Base-by-base conservation (phyloP, 192 early-diverging fungal genomes). In the Backusella tarrabulga region DNA sequence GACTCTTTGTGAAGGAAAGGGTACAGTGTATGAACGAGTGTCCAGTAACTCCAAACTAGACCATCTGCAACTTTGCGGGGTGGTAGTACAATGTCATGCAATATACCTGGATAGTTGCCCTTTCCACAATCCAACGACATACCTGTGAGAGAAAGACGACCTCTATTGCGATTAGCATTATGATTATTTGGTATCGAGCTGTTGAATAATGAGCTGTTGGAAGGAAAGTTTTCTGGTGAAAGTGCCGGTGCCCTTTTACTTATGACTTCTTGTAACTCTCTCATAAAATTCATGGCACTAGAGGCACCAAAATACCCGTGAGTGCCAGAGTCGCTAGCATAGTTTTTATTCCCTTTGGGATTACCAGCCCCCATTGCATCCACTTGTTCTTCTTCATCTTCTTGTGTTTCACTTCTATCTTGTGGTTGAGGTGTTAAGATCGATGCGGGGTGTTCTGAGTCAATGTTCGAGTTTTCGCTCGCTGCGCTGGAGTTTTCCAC, bases 1-100 rank as follows among this genome's bases (percentile, higher is more conserved):
- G 72, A 74, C 21, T 41, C 42, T 36, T 74, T 74, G 50, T 74
- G 72, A 3, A 74, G 72, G 60, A 74, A 74, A 34, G 72, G 72
- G 52, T 74, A 74, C n/a, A 74, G n/a, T 54, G 72, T 74, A 54
- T 74, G 72, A 8, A 71, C 70, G 32, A 42, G 41, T 2, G 72
- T 74, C 72, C 72, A 74, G 34, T 74, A 74, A 60, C 72, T 74
- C 44, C 23, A 42, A 26, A 71, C 21, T 14, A 71, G 41, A n/a
- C 41, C 70, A 42, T 71, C 70, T 42, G 70, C 70, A 23, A 46
- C 70, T 42, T 71, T 71, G 14, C 70, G 70, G 38, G 70, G 70
- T 8, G 70, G 70, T 71, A 71, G 5, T 1, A 71, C 70, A 41
- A 42, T 46, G 2, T 44, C 41, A 42, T 42, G 41, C 11, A 71